A percentile compares a stretch with the other conserved stretches of the same genome.
These are phyloP conservation scores for Blastobotrys terrestris DNA, from an alignment of 805 yeast species.

Conservation along the genomic window DNA sequence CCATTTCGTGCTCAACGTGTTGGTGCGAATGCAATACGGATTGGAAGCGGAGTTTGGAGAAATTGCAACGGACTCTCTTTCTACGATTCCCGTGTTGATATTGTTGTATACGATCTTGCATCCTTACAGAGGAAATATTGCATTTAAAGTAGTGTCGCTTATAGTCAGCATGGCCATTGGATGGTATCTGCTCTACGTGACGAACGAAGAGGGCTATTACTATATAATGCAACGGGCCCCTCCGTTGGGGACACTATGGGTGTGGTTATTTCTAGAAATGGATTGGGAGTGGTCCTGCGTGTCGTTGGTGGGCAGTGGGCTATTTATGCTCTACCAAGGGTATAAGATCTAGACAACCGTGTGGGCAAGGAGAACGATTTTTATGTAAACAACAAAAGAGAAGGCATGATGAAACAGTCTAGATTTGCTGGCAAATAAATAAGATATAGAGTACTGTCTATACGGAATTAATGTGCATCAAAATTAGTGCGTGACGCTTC, in stretches of 20 bases:
- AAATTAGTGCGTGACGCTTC: too few relatives aligned
- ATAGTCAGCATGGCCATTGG: conserved; percentile 27
- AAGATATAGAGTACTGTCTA: neutral
- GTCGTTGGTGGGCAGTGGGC: conserved; percentile 22
- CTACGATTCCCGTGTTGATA: conserved; percentile 29
- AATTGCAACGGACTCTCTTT: conserved; percentile 17
- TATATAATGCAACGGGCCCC: conserved; percentile 36
- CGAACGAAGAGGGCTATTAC: conserved; percentile 33
- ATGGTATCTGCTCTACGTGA: conserved; percentile 28
- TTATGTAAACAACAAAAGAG: too few relatives aligned
- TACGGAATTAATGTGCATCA: neutral
- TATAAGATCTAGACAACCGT: too few relatives aligned
- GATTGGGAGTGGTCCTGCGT: conserved; percentile 31
- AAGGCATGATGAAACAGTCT: too few relatives aligned
- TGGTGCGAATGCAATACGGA: conserved; percentile 34
- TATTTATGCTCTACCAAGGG: conserved; percentile 22
- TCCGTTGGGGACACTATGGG: conserved; percentile 36
- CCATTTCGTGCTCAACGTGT: conserved; percentile 29
- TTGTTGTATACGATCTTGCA: conserved; percentile 26
- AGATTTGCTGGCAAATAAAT: neutral
- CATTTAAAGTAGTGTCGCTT: conserved; percentile 20
- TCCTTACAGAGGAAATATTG: conserved; percentile 18
- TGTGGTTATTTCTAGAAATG: conserved; percentile 36
- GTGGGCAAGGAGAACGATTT: too few relatives aligned
- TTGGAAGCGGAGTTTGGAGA: conserved; percentile 11